Evolutionary conservation across 2,329 filamentous ascomycete species (phyloP).

Genomic region (Cercospora brassicicola): DNA sequence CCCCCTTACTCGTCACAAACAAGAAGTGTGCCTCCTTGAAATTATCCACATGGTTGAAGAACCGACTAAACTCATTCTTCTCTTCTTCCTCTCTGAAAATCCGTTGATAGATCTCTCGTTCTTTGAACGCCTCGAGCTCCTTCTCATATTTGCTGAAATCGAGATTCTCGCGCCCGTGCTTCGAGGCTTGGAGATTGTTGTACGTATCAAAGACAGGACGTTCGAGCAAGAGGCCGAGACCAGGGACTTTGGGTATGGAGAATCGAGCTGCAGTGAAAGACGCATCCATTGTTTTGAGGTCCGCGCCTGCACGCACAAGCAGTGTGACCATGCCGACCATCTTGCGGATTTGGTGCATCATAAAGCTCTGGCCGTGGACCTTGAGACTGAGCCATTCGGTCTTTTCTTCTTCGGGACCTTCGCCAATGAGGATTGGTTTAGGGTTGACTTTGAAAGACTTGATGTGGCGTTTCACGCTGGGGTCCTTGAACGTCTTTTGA

Average conservation of each 20-base stretch:
- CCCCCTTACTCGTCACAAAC: constrained; percentile 52
- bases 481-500: constrained; percentile 76
- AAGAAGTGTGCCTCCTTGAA: constrained; percentile 52
- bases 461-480: constrained; percentile 85
- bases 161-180: constrained; percentile 66
- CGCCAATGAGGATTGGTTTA: constrained; percentile 54
- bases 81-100: constrained; percentile 87
- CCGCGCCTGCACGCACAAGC: constrained; percentile 77
- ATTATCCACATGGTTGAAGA: constrained; percentile 55
- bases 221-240: constrained; percentile 83
- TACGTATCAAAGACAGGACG: constrained; percentile 88
- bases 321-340: constrained; percentile 94
- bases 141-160: constrained; percentile 76
- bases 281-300: constrained; percentile 67
- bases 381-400: constrained; percentile 96
- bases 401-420: constrained; percentile 49
- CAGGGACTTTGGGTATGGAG: constrained; percentile 90
- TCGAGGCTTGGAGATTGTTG: constrained; percentile 68
- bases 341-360: constrained; percentile 99
- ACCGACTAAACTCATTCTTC: constrained; percentile 66
- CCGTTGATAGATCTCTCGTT: constrained; percentile 83
- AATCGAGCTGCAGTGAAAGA: constrained; percentile 72
- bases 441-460: constrained; percentile 81
- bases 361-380: constrained; percentile 97
- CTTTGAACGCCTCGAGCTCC: constrained; percentile 84